Base-by-base conservation (phyloP, 768 basidiomycete genomes). In the Dacryopinax spathularia region DNA sequence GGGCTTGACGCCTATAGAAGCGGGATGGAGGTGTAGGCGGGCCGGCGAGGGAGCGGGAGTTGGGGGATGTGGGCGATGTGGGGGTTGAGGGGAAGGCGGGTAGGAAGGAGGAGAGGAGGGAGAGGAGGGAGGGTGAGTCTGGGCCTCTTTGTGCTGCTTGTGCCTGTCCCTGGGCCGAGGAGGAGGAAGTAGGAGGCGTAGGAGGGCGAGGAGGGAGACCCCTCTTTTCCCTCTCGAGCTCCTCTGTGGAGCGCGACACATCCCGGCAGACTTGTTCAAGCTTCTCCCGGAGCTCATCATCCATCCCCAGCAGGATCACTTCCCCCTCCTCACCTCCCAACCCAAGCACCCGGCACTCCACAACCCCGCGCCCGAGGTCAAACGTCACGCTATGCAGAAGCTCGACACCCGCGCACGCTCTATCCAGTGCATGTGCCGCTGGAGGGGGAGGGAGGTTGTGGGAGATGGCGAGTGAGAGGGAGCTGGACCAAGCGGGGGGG, bases 81-180 rank as follows among this genome's bases (percentile, higher is more conserved):
- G 39, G 39, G 39, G 39, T 22, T 15, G 39, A 7, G 39, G 16
- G 39, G 39, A 41, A 22, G 39, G 29, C 25, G 48, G 48, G 48
- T 22, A 56, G 12, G 48, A 56, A 56, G 48, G 48, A 56, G 12
- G 48, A 56, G 10, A 56, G 12, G 22, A 56, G 48, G 48, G 48
- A 56, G 48, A 56, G 48, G 29, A 56, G 48, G 48, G 48, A 56
- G 48, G 48, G 48, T 15, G 48, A 56, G 13, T 10, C 48, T 56
- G 48, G 5, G 15, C 13, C 13, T 5, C 25, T 9, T 29, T 7
- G 25, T 5, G 43, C 9, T 44, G 36, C 36, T 37, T 37, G 36
- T 37, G 36, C n/a, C n/a, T n/a, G n/a, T n/a, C n/a, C n/a, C n/a
- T n/a, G n/a, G n/a, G n/a, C n/a, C n/a, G n/a, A n/a, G n/a, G n/a